phyloP scores from a whole-genome alignment of 2,329 filamentous ascomycete genomes.

The Zasmidium cellare region DNA sequence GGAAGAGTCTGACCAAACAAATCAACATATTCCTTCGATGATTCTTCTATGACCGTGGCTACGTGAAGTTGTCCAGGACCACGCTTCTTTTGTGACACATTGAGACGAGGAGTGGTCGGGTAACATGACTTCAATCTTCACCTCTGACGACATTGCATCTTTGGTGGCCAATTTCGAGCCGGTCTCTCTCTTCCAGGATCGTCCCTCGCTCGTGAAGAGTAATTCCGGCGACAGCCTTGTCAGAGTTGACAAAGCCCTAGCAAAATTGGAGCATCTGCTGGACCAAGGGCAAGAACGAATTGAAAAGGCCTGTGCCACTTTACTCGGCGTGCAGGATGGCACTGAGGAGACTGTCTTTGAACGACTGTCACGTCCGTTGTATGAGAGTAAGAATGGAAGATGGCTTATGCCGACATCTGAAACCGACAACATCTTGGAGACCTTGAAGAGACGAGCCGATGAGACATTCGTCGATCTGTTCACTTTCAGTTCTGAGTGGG shows the following conservation, averaged over 20 bases:
- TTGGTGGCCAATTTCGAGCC: slow-evolving; percentile 27
- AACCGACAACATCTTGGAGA: background rate
- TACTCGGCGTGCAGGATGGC: slow-evolving; percentile 11
- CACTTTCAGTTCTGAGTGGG: slow-evolving; percentile 4
- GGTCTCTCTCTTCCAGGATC: slow-evolving; percentile 14
- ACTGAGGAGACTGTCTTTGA: slow-evolving; percentile 4
- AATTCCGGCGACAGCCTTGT: slow-evolving; percentile 20
- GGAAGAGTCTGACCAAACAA: too few relatives aligned
- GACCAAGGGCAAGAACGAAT: slow-evolving; percentile 5
- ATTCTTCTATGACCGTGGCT: too few relatives aligned
- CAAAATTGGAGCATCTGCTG: slow-evolving; percentile 4
- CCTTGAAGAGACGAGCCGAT: background rate
- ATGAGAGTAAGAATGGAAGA: background rate
- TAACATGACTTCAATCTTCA: slow-evolving; percentile 28
- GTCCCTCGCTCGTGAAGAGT: slow-evolving; percentile 22
- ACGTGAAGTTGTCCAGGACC: too few relatives aligned
- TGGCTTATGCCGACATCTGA: background rate
- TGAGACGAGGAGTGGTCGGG: too few relatives aligned
- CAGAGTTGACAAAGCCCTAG: slow-evolving; percentile 5
- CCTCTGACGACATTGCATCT: slow-evolving; percentile 26
- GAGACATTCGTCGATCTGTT: slow-evolving; percentile 5
- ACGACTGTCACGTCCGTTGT: background rate
- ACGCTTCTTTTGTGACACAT: too few relatives aligned
- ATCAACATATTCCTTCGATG: too few relatives aligned
- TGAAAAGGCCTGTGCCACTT: slow-evolving; percentile 4